These are phyloP conservation scores for Pseudisothecium myosuroides DNA, from an alignment of 225 moss, liverwort and hornwort genomes.

Conservation along the genomic window DNA sequence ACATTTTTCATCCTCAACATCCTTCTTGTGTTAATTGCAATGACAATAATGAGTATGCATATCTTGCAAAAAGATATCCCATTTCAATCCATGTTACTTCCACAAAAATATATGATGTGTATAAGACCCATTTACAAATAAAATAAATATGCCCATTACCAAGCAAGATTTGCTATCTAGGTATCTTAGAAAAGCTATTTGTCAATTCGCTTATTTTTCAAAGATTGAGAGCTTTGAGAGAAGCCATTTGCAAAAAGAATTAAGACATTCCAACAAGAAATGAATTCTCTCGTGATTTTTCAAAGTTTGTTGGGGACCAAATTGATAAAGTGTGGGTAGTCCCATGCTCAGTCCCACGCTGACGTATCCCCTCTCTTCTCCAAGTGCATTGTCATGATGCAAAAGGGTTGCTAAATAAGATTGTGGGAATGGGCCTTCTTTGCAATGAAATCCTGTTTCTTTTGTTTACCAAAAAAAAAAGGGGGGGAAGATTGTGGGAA, in stretches of 20 bases:
- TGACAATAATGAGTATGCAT: too few relatives aligned
- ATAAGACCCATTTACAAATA: too few relatives aligned
- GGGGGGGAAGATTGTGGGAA: neutral
- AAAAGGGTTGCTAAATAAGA: neutral
- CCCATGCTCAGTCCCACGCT: rapidly evolving
- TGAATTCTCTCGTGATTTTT: neutral
- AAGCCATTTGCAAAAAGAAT: neutral
- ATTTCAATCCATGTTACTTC: neutral
- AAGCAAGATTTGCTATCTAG: neutral
- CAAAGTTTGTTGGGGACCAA: neutral
- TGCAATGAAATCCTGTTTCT: too few relatives aligned
- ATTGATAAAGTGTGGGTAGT: neutral
- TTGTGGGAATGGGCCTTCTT: too few relatives aligned
- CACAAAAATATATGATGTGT: neutral
- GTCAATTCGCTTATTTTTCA: rapidly evolving
- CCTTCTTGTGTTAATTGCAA: neutral
- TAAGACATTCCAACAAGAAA: neutral
- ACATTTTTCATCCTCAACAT: neutral
- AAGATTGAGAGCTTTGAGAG: neutral
- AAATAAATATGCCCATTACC: rapidly evolving
- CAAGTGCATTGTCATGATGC: neutral
- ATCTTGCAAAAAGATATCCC: neutral
- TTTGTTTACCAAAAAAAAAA: too few relatives aligned
- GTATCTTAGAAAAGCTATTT: neutral
- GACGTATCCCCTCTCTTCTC: rapidly evolving